These are phyloP conservation scores for Venturia carpophila DNA, from an alignment of 2,329 filamentous ascomycete species.

Conservation along the genomic window DNA sequence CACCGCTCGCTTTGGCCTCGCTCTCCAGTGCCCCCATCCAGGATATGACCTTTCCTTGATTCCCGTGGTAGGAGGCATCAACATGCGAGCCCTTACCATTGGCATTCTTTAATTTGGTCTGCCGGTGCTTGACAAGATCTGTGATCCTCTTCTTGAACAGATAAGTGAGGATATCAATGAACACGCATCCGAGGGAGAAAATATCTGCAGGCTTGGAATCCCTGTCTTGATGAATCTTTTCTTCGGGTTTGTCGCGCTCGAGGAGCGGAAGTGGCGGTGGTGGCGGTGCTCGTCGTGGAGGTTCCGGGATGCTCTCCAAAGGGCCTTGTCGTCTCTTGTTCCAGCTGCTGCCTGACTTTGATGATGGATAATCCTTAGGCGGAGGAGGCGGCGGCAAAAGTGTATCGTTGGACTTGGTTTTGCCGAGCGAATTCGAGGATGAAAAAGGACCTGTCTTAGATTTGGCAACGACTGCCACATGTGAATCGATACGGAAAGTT, in stretches of 20 bases:
- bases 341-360: conserved; percentile 12
- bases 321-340: not conserved
- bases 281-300: conserved; percentile 18
- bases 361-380: not conserved
- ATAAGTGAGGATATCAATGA: conserved; percentile 63
- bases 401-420: not conserved
- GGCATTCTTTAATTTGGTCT: conserved; percentile 53
- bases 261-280: conserved; percentile 33
- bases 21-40: conserved; percentile 59
- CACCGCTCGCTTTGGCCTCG: conserved; percentile 34
- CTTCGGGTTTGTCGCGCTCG: conserved; percentile 34
- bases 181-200: conserved; percentile 65
- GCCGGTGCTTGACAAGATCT: conserved; percentile 59
- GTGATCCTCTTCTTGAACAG: conserved; percentile 59
- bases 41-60: conserved; percentile 57
- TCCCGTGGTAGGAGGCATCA: conserved; percentile 66
- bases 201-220: conserved; percentile 43
- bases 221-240: conserved; percentile 8
- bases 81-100: conserved; percentile 46
- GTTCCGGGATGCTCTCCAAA: not conserved
- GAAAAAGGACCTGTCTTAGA: not conserved
- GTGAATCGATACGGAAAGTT: not conserved
- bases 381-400: not conserved
- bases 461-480: not conserved
- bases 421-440: not conserved